Evolutionary conservation across 192 early-diverging fungal species (phyloP).

Genomic region (Backusella sp.): DNA sequence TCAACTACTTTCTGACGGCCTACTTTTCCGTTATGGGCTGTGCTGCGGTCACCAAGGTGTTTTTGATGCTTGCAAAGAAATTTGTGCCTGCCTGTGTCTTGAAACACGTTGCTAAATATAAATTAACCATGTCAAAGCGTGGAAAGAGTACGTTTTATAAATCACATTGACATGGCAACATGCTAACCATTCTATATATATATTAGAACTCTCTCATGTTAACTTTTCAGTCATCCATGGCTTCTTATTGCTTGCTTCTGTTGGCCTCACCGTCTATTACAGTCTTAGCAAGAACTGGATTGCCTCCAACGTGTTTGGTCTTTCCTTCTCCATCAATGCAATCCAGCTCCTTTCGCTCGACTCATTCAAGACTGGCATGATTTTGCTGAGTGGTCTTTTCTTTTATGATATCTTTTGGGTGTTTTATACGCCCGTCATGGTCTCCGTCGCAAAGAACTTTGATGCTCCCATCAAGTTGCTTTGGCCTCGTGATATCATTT

Average conservation of each 20-base stretch:
- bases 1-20: constrained; percentile 30
- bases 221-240: constrained; percentile 72
- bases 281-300: constrained; percentile 91
- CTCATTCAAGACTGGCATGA: constrained; percentile 95
- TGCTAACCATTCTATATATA: background rate
- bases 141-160: constrained; percentile 52
- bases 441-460: constrained; percentile 92
- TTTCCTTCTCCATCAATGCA: constrained; percentile 84
- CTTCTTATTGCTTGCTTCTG: constrained; percentile 51
- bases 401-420: constrained; percentile 99
- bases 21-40: constrained; percentile 87
- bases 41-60: constrained; percentile 65
- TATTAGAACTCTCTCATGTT: constrained; percentile 48
- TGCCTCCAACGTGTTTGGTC: constrained; percentile 83
- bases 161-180: background rate
- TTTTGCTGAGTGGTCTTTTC: constrained; percentile 87
- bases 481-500: constrained; percentile 74
- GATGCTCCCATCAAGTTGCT: constrained; percentile 97
- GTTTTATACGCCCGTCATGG: constrained; percentile 98
- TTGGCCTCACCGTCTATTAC: constrained; percentile 70
- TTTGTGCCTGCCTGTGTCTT: constrained; percentile 39
- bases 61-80: constrained; percentile 51
- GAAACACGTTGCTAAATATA: constrained; percentile 68
- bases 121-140: constrained; percentile 64
- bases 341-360: constrained; percentile 87